These are phyloP conservation scores for Fistulifera pelliculosa DNA, from an alignment of 108 stramenopile genomes.

Conservation along the genomic window DNA sequence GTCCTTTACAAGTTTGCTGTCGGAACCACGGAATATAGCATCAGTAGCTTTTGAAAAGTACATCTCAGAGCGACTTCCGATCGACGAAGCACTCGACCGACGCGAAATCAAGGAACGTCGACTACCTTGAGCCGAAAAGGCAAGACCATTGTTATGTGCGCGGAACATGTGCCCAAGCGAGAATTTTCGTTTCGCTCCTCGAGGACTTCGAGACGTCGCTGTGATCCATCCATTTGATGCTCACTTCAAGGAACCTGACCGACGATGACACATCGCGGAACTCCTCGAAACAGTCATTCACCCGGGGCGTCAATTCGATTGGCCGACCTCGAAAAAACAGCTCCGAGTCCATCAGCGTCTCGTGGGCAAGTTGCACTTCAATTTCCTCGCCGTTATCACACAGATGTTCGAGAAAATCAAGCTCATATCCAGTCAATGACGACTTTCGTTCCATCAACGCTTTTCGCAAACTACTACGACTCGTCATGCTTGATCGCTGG, in stretches of 20 bases:
- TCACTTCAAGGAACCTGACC: background rate
- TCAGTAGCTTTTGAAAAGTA: background rate
- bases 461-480: background rate
- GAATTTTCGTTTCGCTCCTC: slow-evolving; percentile 15
- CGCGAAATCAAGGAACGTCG: background rate
- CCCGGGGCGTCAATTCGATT: background rate
- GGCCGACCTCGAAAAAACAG: slow-evolving; percentile 17
- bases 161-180: slow-evolving; percentile 24
- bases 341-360: slow-evolving; percentile 22
- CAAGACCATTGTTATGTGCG: slow-evolving; percentile 39
- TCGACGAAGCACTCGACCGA: background rate
- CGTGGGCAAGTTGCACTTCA: slow-evolving; percentile 25
- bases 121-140: background rate
- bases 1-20: background rate
- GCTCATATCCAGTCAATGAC: slow-evolving; percentile 26
- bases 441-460: slow-evolving; percentile 16
- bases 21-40: background rate
- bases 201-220: slow-evolving; percentile 18
- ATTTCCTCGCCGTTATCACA: slow-evolving; percentile 23
- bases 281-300: background rate
- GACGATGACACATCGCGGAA: background rate
- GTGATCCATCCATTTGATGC: slow-evolving; percentile 10
- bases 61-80: background rate
- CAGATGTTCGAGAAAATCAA: slow-evolving; percentile 25
- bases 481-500: background rate